Evolutionary conservation across 1,284 basidiomycete genomes (phyloP).

Genomic region (Ustilago bromivora): DNA sequence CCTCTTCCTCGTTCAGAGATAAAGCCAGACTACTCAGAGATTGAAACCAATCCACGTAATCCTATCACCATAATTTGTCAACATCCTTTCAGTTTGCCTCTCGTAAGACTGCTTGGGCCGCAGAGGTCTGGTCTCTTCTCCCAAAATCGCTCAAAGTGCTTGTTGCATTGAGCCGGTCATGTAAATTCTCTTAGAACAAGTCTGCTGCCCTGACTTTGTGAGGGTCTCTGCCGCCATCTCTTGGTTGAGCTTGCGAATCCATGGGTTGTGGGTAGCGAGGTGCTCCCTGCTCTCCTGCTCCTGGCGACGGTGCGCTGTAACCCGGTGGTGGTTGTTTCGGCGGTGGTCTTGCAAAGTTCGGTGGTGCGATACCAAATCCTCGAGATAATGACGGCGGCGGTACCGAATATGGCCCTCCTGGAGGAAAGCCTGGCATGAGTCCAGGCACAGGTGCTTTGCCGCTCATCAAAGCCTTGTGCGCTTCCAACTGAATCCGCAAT

Average conservation of each 20-base stretch:
- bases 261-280: constrained; percentile 7
- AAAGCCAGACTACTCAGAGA: constrained; percentile 38
- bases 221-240: constrained; percentile 18
- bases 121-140: neutral
- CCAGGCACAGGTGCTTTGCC: constrained; percentile 69
- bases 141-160: neutral
- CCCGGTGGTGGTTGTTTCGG: constrained; percentile 36
- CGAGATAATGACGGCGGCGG: constrained; percentile 35
- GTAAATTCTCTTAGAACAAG: constrained; percentile 30
- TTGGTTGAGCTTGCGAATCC: constrained; percentile 16
- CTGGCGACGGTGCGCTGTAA: constrained; percentile 22
- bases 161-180: neutral
- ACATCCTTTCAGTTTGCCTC: neutral
- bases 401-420: constrained; percentile 38
- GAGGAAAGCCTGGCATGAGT: constrained; percentile 30
- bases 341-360: constrained; percentile 40
- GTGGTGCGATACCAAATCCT: constrained; percentile 24
- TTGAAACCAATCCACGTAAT: constrained; percentile 8
- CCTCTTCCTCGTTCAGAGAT: constrained; percentile 27
- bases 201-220: constrained; percentile 47
- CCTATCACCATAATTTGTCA: neutral
- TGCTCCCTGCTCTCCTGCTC: constrained; percentile 2
- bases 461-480: constrained; percentile 93
- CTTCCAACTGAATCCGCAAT: constrained; percentile 83
- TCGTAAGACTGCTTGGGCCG: no score